phyloP scores from a whole-genome alignment of 768 basidiomycete species.

The Boletus vermiculosoides region DNA sequence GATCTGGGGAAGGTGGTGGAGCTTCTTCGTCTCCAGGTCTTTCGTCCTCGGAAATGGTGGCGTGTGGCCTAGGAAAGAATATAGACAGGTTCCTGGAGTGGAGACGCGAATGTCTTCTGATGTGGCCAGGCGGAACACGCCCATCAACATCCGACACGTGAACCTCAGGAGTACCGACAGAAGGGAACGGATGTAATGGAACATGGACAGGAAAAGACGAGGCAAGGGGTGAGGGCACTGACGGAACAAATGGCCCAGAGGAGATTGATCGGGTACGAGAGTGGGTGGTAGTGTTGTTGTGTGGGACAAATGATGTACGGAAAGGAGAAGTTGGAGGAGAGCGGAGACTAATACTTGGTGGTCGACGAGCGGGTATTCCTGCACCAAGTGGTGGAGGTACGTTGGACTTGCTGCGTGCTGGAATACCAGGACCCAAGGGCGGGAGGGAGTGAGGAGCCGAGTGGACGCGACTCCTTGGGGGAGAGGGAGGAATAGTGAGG shows the following conservation, averaged over 20 bases:
- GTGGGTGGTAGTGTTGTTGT: constrained; percentile 13
- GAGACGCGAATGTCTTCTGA: constrained; percentile 61
- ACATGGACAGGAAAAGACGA: constrained; percentile 29
- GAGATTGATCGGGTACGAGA: constrained; percentile 36
- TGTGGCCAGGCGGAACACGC: constrained; percentile 26
- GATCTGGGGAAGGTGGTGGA: constrained; percentile 47
- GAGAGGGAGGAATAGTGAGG: constrained; percentile 15
- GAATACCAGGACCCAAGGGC: constrained; percentile 22
- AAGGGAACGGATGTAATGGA: constrained; percentile 27
- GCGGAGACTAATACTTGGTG: constrained; percentile 22
- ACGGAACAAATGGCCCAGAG: constrained; percentile 28
- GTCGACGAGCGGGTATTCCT: constrained; percentile 29
- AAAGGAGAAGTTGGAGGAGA: constrained; percentile 35
- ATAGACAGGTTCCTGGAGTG: constrained; percentile 91
- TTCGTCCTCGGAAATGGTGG: constrained; percentile 69
- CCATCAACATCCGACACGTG: constrained; percentile 14
- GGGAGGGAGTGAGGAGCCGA: constrained; percentile 24
- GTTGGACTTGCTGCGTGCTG: constrained; percentile 19
- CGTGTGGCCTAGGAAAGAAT: constrained; percentile 76
- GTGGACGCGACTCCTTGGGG: constrained; percentile 27
- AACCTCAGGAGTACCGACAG: constrained; percentile 19
- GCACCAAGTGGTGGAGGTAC: constrained; percentile 23
- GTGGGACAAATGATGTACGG: constrained; percentile 23
- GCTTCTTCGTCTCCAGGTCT: constrained; percentile 45
- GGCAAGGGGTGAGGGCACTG: constrained; percentile 29